These are phyloP conservation scores for Ceratocystis cubensis DNA, from an alignment of 2,329 filamentous ascomycete species.

Conservation along the genomic window DNA sequence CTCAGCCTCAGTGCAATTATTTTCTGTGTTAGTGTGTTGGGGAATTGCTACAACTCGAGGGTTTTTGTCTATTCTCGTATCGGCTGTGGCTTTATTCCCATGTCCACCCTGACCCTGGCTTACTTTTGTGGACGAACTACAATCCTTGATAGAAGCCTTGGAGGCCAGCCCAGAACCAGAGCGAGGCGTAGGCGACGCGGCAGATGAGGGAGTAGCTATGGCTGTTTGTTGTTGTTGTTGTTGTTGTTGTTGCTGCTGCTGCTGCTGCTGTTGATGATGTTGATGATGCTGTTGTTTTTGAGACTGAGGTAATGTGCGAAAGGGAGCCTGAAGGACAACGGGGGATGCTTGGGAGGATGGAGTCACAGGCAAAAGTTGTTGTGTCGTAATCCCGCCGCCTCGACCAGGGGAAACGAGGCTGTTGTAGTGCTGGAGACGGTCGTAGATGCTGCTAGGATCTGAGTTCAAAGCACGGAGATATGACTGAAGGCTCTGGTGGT, in stretches of 20 bases:
- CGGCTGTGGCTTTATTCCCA: conserved; percentile 12
- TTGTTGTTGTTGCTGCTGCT: neutral
- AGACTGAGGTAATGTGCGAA: neutral
- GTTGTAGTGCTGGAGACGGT: conserved; percentile 53
- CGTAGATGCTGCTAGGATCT: conserved; percentile 48
- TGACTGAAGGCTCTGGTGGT: conserved; percentile 37
- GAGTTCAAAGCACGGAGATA: conserved; percentile 41
- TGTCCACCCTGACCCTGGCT: conserved; percentile 15
- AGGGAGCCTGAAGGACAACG: conserved; percentile 3
- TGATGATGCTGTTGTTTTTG: conserved; percentile 3
- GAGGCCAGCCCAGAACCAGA: conserved; percentile 3
- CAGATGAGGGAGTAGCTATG: conserved; percentile 2
- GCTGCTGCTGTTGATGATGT: neutral
- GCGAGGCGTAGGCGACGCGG: neutral
- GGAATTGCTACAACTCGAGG: neutral
- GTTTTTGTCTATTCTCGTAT: conserved; percentile 2
- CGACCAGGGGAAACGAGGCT: conserved; percentile 48
- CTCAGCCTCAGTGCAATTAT: neutral
- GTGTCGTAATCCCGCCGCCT: conserved; percentile 43
- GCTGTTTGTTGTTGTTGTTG: neutral
- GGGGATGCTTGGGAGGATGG: conserved; percentile 32
- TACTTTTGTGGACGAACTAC: conserved; percentile 5
- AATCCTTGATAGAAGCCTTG: conserved; percentile 10
- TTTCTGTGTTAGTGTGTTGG: neutral
- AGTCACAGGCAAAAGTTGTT: conserved; percentile 40